Evolutionary conservation across 768 basidiomycete species (phyloP), one percentile per base, ranked within the genome.

Genomic region (Mycena rosella): DNA sequence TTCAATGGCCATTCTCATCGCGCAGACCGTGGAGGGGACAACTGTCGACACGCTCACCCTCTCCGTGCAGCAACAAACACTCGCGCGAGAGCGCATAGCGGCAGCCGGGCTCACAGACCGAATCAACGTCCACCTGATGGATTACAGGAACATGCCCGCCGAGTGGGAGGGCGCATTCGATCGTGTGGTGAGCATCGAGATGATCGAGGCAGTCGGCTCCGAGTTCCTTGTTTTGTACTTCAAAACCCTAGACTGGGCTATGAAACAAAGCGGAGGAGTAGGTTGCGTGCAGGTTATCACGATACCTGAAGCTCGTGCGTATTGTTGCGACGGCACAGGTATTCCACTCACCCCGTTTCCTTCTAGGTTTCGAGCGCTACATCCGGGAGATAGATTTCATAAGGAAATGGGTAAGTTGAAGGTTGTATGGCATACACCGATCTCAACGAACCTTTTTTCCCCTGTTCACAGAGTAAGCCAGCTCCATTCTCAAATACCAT

Each of bases 271-370:
- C 14, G 82, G 78, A 24, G 90, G 86, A 0, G 87, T 88, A 10
- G 92, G 90, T 9, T 89, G 90, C 44, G 87, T 93, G 22, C 91
- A 93, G 78, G 89, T 87, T 18, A 93, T 92, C 72, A 93, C 88
- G 3, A 88, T 93, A 32, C 92, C 92, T 0, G 92, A 93, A 82
- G 83, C 88, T 18, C 79, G 92, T 88, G 69, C 63, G 83, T 89
- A 58, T 68, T 72, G 24, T 72, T 44, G 6, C 52, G 49, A n/a
- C 3, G 3, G 10, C 20, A 6, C 18, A 27, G 17, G 47, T 32
- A 15, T 44, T 77, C 34, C 52, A 11, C 60, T 63, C 72, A 75
- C 38, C n/a, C 15, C 59, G 5, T 30, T 27, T 32, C 13, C 22
- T 44, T 36, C 11, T 55, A 88, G 86, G 88, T 63, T 87, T 88